Evolutionary conservation across 305 asterid species (phyloP).

Genomic region (Withania somnifera): DNA sequence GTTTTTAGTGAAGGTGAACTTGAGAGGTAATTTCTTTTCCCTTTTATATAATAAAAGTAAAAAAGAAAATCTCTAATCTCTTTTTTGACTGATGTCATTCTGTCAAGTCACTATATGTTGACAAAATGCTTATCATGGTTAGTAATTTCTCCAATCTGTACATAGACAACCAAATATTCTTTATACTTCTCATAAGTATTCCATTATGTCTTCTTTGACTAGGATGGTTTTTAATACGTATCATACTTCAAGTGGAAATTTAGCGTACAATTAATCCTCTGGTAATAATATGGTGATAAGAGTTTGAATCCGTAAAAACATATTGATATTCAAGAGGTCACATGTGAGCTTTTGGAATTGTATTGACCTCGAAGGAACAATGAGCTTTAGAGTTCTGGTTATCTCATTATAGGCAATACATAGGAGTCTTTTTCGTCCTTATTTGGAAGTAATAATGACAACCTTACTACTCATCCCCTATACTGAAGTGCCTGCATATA

Average conservation of each 20-base stretch:
- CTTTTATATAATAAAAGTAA: no score
- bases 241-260: background rate
- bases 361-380: background rate
- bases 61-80: background rate
- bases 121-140: background rate
- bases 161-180: background rate
- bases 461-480: background rate
- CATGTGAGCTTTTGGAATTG: background rate
- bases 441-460: background rate
- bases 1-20: conserved; percentile 98
- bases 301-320: background rate
- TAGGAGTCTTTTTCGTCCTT: background rate
- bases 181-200: background rate
- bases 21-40: conserved; percentile 42
- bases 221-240: background rate
- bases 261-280: background rate
- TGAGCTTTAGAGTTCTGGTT: background rate
- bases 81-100: background rate
- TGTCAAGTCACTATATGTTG: background rate
- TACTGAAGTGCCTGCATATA: background rate
- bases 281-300: background rate
- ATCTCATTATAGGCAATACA: background rate
- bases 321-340: background rate
- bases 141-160: background rate
- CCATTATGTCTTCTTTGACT: background rate